These are phyloP conservation scores for Penicillium paradoxum DNA, from an alignment of 495 filamentous ascomycete species.

Conservation along the genomic window DNA sequence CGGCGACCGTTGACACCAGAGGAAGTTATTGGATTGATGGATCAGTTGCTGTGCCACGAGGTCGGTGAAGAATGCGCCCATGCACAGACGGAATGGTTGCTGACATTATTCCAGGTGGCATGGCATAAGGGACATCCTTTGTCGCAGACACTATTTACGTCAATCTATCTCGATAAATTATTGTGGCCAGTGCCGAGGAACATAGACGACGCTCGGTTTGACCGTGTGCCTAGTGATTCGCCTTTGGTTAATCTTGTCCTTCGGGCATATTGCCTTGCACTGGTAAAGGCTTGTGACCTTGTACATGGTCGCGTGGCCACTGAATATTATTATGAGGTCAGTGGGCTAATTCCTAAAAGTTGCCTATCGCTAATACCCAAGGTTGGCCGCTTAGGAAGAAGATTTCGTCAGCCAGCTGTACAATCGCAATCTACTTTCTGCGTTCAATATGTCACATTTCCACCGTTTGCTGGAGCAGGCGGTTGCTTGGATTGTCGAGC, in stretches of 20 bases:
- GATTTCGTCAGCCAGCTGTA: constrained; percentile 92
- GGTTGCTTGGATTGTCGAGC: constrained; percentile 46
- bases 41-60: constrained; percentile 86
- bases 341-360: constrained; percentile 1
- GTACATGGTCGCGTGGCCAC: constrained; percentile 67
- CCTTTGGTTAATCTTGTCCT: constrained; percentile 62
- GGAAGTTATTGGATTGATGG: constrained; percentile 89
- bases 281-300: constrained; percentile 77
- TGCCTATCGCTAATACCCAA: background rate
- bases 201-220: constrained; percentile 68
- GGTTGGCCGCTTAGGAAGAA: constrained; percentile 63
- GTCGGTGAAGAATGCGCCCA: constrained; percentile 37
- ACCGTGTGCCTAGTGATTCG: constrained; percentile 37
- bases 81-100: background rate
- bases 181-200: constrained; percentile 63
- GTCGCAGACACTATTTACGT: constrained; percentile 93
- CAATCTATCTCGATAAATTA: constrained; percentile 81
- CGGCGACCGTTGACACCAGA: constrained; percentile 61
- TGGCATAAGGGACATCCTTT: constrained; percentile 95
- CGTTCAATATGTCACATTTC: constrained; percentile 54
- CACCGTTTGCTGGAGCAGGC: constrained; percentile 57
- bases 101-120: constrained; percentile 63
- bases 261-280: constrained; percentile 77
- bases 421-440: constrained; percentile 66
- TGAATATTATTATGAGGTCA: constrained; percentile 85